A percentile compares a stretch with the other conserved stretches of the same genome.
phyloP scores from a whole-genome alignment of 129 eudicot genomes.

The Helichrysum umbraculigerum region DNA sequence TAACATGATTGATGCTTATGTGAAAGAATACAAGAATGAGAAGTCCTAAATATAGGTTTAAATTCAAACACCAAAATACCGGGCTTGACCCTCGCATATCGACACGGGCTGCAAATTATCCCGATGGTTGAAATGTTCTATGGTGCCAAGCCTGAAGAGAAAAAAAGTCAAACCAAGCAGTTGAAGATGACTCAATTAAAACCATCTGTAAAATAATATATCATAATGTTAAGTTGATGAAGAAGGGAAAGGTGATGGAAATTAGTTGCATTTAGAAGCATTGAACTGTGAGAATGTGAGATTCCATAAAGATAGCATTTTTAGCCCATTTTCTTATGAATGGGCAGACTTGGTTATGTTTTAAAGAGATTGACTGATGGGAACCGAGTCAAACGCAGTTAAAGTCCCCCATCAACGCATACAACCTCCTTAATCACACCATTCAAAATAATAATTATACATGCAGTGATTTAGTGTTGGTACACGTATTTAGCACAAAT shows the following conservation, averaged over 20 bases:
- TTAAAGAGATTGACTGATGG: background rate
- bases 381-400: background rate
- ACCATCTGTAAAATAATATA: background rate
- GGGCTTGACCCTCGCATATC: constrained; percentile 94
- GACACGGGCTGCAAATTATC: constrained; percentile 98
- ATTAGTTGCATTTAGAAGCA: background rate
- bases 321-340: constrained; percentile 4
- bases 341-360: background rate
- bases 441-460: background rate
- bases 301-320: background rate
- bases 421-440: too few species aligned
- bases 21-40: constrained; percentile 3
- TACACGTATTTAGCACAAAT: too few species aligned
- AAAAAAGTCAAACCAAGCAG: constrained; percentile 27
- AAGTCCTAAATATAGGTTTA: background rate
- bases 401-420: too few species aligned
- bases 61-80: constrained; percentile 43
- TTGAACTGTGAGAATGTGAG: constrained; percentile 9
- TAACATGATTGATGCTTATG: constrained; percentile 2
- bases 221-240: constrained; percentile 6
- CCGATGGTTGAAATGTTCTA: constrained; percentile 94
- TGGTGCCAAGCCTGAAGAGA: constrained; percentile 90
- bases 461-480: too few species aligned
- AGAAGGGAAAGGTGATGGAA: background rate
- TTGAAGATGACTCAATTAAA: constrained; percentile 8